Conservation (phyloP, 192 early-diverging fungal species). For the Gaertneriomyces semiglobifer region DNA sequence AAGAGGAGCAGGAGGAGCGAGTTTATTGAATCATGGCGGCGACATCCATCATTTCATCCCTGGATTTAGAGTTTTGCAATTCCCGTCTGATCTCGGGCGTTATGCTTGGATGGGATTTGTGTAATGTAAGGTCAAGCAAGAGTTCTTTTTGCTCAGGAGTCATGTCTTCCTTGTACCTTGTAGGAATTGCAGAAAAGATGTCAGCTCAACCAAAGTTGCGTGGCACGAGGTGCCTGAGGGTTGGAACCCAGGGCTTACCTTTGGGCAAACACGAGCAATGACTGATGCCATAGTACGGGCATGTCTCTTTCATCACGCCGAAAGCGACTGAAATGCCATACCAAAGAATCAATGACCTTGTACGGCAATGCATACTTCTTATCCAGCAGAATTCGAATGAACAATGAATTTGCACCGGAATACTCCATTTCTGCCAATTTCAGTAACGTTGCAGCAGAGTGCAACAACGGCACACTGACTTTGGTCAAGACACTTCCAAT, state of each 20-base stretch:
- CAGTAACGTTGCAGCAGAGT: constrained; percentile 89
- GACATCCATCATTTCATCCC: constrained; percentile 23
- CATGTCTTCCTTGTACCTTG: constrained; percentile 90
- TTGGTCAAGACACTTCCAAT: constrained; percentile 87
- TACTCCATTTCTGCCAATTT: constrained; percentile 98
- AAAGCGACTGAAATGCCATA: constrained; percentile 94
- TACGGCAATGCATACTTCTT: constrained; percentile 98
- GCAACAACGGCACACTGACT: constrained; percentile 91
- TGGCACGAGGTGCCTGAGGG: constrained; percentile 4
- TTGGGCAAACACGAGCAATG: constrained; percentile 92
- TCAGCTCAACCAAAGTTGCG: not conserved
- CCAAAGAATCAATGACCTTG: constrained; percentile 92
- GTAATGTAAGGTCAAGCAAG: constrained; percentile 75
- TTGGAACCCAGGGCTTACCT: constrained; percentile 33
- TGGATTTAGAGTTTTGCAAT: constrained; percentile 40
- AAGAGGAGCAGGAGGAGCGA: too few species aligned
- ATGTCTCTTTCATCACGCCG: constrained; percentile 71
- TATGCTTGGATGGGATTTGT: constrained; percentile 77
- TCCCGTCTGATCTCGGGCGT: constrained; percentile 94
- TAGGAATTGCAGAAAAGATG: constrained; percentile 1
- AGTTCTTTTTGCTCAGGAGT: constrained; percentile 92
- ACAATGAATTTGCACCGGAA: constrained; percentile 88
- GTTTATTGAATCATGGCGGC: too few species aligned
- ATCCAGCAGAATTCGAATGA: constrained; percentile 93
- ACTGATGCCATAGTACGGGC: constrained; percentile 98